Base-by-base conservation (phyloP, 331 rosid species). In the Phaseolus coccineus region DNA sequence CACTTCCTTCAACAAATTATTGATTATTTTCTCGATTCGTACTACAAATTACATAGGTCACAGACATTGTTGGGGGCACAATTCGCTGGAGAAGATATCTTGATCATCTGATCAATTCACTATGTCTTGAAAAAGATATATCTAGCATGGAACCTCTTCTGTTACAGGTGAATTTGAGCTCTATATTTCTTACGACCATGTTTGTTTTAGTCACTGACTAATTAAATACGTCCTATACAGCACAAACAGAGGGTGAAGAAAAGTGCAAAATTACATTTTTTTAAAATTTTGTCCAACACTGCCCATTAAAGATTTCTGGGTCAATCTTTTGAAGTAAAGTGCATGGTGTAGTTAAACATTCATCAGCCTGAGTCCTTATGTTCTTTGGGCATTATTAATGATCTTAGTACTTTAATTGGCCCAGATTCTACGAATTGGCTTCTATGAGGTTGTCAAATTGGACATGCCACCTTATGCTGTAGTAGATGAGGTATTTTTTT, bases 71-170 rank as follows among this genome's bases (percentile, higher is more conserved):
- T 42, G 97, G 93, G 3, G 97, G 98, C 12, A 83, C 98, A 3
- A 93, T 88, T 78, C 98, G 98, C 67, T 93, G 98, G 98, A 93
- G 91, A 87, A 84, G 98, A 81, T 93, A 88, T 84, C 88, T 93
- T 61, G 98, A 93, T 86, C 92, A 91, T 88, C 75, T 93, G 76
- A 91, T 93, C 73, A 86, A 89, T 80, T 91, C 97, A 14, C 42
- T 93, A 12, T 88, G 90, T 81, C 89, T 74, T 30, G 91, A 87
- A 65, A 89, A 89, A 61, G 89, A 90, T 76, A 83, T 88, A 70
- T 88, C 81, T 63, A 75, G 86, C 70, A 86, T 93, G 91, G 98
- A 93, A 68, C 98, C 97, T 31, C 95, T 93, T 77, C 97, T 93
- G 70, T 80, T 93, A 83, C 98, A 93, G 97, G 98, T 91, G 66